Evolutionary conservation across 2,329 filamentous ascomycete genomes (phyloP).

Genomic region (Fusarium sp.): DNA sequence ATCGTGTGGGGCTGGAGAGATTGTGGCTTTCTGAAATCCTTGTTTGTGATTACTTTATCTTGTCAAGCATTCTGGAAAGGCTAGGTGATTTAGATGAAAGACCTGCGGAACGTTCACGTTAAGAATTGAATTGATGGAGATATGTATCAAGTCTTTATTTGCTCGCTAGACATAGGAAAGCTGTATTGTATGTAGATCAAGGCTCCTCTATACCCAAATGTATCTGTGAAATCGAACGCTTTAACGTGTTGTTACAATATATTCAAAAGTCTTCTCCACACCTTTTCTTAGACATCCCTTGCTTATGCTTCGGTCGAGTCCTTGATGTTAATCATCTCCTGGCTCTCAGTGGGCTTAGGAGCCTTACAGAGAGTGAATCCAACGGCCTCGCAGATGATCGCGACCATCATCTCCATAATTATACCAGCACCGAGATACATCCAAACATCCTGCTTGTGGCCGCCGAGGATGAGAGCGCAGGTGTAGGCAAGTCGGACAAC

Average conservation of each 20-base stretch:
- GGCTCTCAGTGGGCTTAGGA: slow-evolving; percentile 12
- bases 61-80: slow-evolving; percentile 3
- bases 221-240: background rate
- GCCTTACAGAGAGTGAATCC: slow-evolving; percentile 45
- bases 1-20: slow-evolving; percentile 8
- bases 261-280: background rate
- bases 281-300: background rate
- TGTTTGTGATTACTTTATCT: background rate
- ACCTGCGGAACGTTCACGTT: background rate
- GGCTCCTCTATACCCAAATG: background rate
- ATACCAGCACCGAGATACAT: slow-evolving; percentile 46
- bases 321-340: slow-evolving; percentile 4
- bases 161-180: background rate
- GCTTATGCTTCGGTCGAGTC: background rate
- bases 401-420: slow-evolving; percentile 49
- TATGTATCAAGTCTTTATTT: slow-evolving; percentile 13
- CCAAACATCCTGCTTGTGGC: slow-evolving; percentile 43
- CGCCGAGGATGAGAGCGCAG: slow-evolving; percentile 43
- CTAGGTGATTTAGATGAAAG: slow-evolving; percentile 13
- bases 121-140: slow-evolving; percentile 16
- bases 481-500: slow-evolving; percentile 47
- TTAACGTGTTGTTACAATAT: background rate
- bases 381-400: slow-evolving; percentile 43
- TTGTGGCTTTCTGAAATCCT: background rate
- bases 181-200: background rate